Evolutionary conservation across 2,329 filamentous ascomycete species (phyloP), one percentile per base, ranked within the genome.

Genomic region (Botryosphaeria dothidea): DNA sequence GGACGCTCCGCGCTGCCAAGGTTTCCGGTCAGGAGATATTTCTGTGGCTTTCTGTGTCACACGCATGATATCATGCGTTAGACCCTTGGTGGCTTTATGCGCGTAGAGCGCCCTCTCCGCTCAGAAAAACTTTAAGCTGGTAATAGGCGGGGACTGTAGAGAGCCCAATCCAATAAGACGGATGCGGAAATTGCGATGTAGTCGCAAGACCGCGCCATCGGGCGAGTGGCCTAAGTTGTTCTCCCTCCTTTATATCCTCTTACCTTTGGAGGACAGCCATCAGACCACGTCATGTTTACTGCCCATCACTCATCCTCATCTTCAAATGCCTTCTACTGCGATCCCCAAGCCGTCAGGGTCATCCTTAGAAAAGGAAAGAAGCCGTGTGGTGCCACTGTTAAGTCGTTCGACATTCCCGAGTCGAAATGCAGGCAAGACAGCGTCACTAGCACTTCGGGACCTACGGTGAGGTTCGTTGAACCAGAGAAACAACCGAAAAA

Each of bases 401-500:
- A 15, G 15, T 17, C 38, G 3, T 13, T 36, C 17, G 8, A 58
- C 25, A 36, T n/a, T 4, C 3, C 23, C 25, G 23, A 29, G 11
- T 5, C 38, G 15, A 13, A 45, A 15, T 21, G 9, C 17, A 27
- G 38, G 6, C 19, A 19, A 15, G n/a, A 11, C 15, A 19, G 29
- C 25, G 13, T 17, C 25, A 21, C n/a, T 9, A 17, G 15, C 11
- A 21, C 41, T 17, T 19, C 34, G 5, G 54, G 23, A 8, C 23
- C 41, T 9, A 27, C 7, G 11, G 4, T 46, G 69, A 89, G 86
- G 45, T 84, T 86, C 21, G 90, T 94, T 51, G 99, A 81, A 77
- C 99, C 95, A 72, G 99, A 91, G 78, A 92, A 99, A 70, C 92
- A 90, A 46, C 96, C 95, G 72, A 29, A 17, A 34, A 19, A 31